Evolutionary conservation across 2,329 filamentous ascomycete species (phyloP).

Genomic region (Ophiostoma sp.): DNA sequence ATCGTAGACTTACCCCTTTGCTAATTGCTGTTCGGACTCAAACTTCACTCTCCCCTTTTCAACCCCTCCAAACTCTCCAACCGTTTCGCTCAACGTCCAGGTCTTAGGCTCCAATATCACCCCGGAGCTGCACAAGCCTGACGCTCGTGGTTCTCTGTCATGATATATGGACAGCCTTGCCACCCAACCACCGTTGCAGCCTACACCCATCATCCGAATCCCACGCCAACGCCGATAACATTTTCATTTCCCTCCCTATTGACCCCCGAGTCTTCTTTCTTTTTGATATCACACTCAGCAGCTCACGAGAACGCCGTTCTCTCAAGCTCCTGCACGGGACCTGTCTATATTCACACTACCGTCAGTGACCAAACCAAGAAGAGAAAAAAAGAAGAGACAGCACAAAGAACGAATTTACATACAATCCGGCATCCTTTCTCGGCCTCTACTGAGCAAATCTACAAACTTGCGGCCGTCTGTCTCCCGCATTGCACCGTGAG

Average conservation of each 20-base stretch:
- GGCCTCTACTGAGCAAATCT: neutral
- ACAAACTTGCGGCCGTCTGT: neutral
- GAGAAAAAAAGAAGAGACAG: neutral
- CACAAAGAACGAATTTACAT: neutral
- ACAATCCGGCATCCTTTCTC: neutral
- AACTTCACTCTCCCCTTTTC: neutral
- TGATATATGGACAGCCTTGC: conserved; percentile 4
- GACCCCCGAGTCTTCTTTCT: neutral
- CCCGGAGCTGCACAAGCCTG: neutral
- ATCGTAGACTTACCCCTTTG: neutral
- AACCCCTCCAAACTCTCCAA: neutral
- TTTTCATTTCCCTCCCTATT: neutral
- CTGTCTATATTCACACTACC: neutral
- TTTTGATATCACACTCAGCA: neutral
- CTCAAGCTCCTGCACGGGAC: neutral
- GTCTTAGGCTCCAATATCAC: neutral
- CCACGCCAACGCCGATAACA: neutral
- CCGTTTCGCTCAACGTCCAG: neutral
- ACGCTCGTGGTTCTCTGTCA: neutral
- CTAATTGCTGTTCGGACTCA: neutral
- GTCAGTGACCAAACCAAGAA: neutral
- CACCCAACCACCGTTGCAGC: neutral
- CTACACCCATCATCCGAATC: neutral
- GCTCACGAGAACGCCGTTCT: neutral
- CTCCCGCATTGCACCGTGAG: neutral